These are phyloP conservation scores for Solanum peruvianum DNA, from an alignment of 257 asterid species.

Conservation along the genomic window DNA sequence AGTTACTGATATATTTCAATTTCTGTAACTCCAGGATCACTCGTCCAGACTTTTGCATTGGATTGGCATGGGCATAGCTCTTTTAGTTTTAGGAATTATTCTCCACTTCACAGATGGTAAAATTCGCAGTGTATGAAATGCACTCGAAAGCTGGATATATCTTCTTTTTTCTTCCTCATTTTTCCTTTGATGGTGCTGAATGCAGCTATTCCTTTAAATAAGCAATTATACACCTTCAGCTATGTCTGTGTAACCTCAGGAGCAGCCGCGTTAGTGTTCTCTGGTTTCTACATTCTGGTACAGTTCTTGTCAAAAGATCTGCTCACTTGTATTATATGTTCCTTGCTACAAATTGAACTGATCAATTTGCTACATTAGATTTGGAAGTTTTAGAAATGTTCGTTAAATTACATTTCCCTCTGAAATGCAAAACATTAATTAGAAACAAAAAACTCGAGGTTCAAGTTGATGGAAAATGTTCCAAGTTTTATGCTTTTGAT, in stretches of 20 bases:
- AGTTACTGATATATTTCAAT: neutral
- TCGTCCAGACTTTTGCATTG: slow-evolving; percentile 55
- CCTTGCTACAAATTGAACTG: neutral
- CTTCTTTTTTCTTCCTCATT: neutral
- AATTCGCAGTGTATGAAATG: neutral
- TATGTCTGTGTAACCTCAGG: slow-evolving; percentile 69
- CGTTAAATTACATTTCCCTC: neutral
- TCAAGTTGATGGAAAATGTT: neutral
- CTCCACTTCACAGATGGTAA: slow-evolving; percentile 63
- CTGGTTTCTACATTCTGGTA: slow-evolving; percentile 54
- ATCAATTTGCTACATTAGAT: neutral
- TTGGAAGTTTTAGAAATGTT: neutral
- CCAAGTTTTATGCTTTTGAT: neutral
- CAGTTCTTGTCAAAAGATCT: neutral
- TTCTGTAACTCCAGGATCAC: slow-evolving; percentile 32
- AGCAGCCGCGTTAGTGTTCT: slow-evolving; percentile 61
- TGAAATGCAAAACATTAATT: neutral
- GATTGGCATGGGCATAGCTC: slow-evolving; percentile 39
- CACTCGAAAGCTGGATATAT: neutral
- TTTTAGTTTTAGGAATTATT: slow-evolving; percentile 38
- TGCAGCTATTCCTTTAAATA: slow-evolving; percentile 72
- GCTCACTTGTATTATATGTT: neutral
- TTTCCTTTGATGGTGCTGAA: neutral
- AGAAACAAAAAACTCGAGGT: neutral
- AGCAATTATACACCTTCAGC: slow-evolving; percentile 68